These are phyloP conservation scores for Dictyostelium discoideum DNA, from an alignment of 78 protist species.

Conservation along the genomic window DNA sequence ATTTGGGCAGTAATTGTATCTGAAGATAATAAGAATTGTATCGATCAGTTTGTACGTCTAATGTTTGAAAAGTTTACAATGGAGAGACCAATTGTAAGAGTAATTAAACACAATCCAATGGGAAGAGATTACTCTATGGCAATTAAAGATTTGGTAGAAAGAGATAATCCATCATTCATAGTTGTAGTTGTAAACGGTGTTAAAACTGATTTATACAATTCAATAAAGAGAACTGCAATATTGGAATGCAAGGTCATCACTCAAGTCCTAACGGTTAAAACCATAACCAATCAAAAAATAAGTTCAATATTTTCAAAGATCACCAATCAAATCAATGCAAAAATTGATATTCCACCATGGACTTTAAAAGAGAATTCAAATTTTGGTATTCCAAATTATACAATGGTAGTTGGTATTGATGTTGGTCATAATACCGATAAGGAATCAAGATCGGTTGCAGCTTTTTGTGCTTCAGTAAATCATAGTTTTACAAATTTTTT, in stretches of 20 bases:
- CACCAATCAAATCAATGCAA: constrained; percentile 1
- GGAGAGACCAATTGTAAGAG: background rate
- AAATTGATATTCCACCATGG: constrained; percentile 52
- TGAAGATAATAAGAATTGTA: background rate
- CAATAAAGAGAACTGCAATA: background rate
- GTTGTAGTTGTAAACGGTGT: background rate
- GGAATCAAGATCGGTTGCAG: constrained; percentile 35
- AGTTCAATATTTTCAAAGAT: background rate
- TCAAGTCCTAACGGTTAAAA: background rate
- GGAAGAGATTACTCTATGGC: background rate
- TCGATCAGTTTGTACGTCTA: background rate
- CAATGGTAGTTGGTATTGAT: constrained; percentile 72
- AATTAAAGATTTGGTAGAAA: background rate
- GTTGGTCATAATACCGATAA: constrained; percentile 62
- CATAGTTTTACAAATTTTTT: background rate
- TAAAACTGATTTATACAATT: background rate
- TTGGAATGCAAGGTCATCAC: constrained; percentile 23
- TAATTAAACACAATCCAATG: background rate
- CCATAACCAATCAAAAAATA: background rate
- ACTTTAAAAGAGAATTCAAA: background rate
- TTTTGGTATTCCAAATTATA: background rate
- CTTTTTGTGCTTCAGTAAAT: constrained; percentile 23
- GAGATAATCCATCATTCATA: background rate
- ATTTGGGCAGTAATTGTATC: background rate
- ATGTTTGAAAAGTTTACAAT: background rate